phyloP scores from a whole-genome alignment of 1,284 basidiomycete species.

The Cronartium quercuum region DNA sequence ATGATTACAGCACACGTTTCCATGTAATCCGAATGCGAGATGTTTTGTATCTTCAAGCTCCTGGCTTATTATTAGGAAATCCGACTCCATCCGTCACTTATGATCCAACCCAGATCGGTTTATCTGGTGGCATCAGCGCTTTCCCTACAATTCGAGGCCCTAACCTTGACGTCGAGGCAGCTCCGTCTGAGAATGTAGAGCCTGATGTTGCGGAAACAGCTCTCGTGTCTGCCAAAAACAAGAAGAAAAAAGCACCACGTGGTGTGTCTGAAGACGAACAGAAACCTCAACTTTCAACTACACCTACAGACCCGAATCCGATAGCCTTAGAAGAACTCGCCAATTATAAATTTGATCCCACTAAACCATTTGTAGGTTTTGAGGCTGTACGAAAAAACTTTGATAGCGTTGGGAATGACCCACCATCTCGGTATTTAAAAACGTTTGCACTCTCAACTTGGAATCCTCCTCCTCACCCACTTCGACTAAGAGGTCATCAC shows the following conservation, averaged over 20 bases:
- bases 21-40: slow-evolving; percentile 44
- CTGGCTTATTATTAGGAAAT: slow-evolving; percentile 39
- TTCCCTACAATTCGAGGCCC: slow-evolving; percentile 41
- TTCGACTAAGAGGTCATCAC: slow-evolving; percentile 54
- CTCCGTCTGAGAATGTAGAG: background rate
- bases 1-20: slow-evolving; percentile 41
- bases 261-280: background rate
- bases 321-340: slow-evolving; percentile 38
- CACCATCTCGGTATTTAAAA: slow-evolving; percentile 51
- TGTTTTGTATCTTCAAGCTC: slow-evolving; percentile 42
- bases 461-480: slow-evolving; percentile 57
- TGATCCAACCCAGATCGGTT: slow-evolving; percentile 43
- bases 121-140: slow-evolving; percentile 41
- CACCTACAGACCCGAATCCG: slow-evolving; percentile 17
- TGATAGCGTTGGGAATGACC: slow-evolving; percentile 44
- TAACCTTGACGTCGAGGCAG: background rate
- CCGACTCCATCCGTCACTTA: slow-evolving; percentile 40
- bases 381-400: slow-evolving; percentile 52
- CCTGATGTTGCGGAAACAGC: slow-evolving; percentile 1
- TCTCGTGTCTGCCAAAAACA: slow-evolving; percentile 21
- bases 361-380: slow-evolving; percentile 46
- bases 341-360: slow-evolving; percentile 45
- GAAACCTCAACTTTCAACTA: background rate
- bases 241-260: slow-evolving; percentile 39
- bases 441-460: slow-evolving; percentile 56